Evolutionary conservation across 805 yeast species (phyloP), one percentile per base, ranked within the genome.

Genomic region (Ogataea kodamae): DNA sequence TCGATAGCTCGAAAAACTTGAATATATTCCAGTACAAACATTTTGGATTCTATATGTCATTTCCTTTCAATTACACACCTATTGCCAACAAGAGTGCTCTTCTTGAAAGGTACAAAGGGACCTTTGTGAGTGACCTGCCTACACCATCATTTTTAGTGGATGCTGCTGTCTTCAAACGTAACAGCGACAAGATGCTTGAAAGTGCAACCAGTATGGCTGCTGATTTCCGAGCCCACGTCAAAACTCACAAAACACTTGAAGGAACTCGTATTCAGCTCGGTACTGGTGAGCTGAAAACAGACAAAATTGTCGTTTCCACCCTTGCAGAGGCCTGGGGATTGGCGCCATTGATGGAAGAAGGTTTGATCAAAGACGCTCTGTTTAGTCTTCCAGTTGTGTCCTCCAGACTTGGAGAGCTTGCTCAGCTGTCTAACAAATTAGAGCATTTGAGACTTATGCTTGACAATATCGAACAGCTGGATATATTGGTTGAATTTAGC

Each of bases 171-270:
- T 68, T 76, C 44, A 45, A 57, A 20, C 36, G 34, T 11, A 79
- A 79, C 49, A 67, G 77, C 42, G 58, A 57, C 8, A 54, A 54
- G 18, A 76, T 78, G 84, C 61, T 75, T 7, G 46, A 49, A 5
- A 66, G 65, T 35, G 73, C 78, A 0, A 32, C 42, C 2, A 50
- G 52, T 1, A 48, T 77, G 8, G 43, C 48, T 17, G 52, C 49
- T 3, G 62, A 55, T 12, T 81, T 82, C 52, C 64, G 94, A 39
- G 80, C 83, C 3, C 88, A 82, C 52, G 76, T 83, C 14, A 83
- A 83, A 55, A 84, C 92, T 0, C 88, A 81, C 54, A 83, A 84
- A 54, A 70, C 83, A 1, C 43, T 64, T 7, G 81, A 78, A 45
- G 88, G 84, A 5, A 62, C 77, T 3, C 46, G 55, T 14, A 53